A percentile compares a stretch with the other conserved stretches of the same genome.
Evolutionary conservation across 2,329 filamentous ascomycete species (phyloP).

Genomic region (Nothopassalora personata): DNA sequence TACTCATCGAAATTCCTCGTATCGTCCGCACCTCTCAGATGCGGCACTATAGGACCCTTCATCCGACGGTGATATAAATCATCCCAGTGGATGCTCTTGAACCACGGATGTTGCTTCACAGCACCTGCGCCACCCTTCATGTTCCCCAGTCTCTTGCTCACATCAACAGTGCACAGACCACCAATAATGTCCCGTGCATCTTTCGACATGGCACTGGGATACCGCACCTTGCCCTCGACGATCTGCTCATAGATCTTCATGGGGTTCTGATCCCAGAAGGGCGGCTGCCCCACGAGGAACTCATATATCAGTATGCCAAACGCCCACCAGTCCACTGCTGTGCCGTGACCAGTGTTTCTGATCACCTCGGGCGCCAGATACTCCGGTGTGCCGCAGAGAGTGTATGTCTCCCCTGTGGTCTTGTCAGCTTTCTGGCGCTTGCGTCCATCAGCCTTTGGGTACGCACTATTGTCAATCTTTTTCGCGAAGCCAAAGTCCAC

Average conservation of each 20-base stretch:
- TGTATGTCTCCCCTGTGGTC: slow-evolving; percentile 64
- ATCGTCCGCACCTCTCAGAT: slow-evolving; percentile 65
- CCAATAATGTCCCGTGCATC: slow-evolving; percentile 70
- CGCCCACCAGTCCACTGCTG: slow-evolving; percentile 83
- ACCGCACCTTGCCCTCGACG: slow-evolving; percentile 69
- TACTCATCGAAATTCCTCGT: slow-evolving; percentile 79
- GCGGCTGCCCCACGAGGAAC: slow-evolving; percentile 77
- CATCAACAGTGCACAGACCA: slow-evolving; percentile 72
- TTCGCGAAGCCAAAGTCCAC: slow-evolving; percentile 86
- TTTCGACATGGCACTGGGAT: slow-evolving; percentile 62
- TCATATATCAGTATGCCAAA: slow-evolving; percentile 79
- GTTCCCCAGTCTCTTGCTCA: slow-evolving; percentile 71
- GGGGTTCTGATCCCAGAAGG: slow-evolving; percentile 81
- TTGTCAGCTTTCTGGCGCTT: slow-evolving; percentile 15
- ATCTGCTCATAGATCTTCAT: slow-evolving; percentile 84
- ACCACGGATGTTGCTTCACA: slow-evolving; percentile 74
- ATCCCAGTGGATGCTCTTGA: slow-evolving; percentile 68
- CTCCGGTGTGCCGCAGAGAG: slow-evolving; percentile 76
- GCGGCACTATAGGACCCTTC: slow-evolving; percentile 69
- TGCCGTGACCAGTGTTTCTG: slow-evolving; percentile 68
- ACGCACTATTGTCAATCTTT: slow-evolving; percentile 58
- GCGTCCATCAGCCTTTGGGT: background rate
- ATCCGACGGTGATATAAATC: slow-evolving; percentile 60
- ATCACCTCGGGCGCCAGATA: slow-evolving; percentile 83
- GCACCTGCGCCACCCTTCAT: slow-evolving; percentile 65